phyloP scores from a whole-genome alignment of 768 basidiomycete species.

The Xerocomus potaroensis region DNA sequence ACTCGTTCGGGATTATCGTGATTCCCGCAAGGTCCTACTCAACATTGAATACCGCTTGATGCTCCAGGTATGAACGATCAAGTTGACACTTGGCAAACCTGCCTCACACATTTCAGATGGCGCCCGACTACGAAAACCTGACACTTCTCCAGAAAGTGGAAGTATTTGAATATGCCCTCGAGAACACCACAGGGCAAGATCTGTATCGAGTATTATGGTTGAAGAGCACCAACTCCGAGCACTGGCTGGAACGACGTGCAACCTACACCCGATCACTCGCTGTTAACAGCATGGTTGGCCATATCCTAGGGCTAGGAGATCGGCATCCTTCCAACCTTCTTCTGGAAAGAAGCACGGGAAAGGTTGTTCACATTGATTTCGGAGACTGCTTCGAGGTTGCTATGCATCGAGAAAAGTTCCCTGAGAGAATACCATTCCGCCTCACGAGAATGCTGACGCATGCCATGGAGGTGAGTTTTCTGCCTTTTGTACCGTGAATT shows the following conservation, averaged over 20 bases:
- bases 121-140: slow-evolving; percentile 95
- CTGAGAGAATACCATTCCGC: slow-evolving; percentile 97
- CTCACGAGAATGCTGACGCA: slow-evolving; percentile 97
- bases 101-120: slow-evolving; percentile 63
- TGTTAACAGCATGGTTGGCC: slow-evolving; percentile 97
- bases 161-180: slow-evolving; percentile 97
- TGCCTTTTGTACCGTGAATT: background rate
- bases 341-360: slow-evolving; percentile 86
- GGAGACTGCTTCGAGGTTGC: slow-evolving; percentile 99
- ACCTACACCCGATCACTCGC: slow-evolving; percentile 95
- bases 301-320: slow-evolving; percentile 96
- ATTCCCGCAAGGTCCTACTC: slow-evolving; percentile 91
- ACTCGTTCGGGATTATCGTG: slow-evolving; percentile 92
- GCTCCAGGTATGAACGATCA: slow-evolving; percentile 79
- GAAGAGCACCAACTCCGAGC: slow-evolving; percentile 91
- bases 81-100: slow-evolving; percentile 28
- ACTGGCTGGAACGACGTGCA: slow-evolving; percentile 95
- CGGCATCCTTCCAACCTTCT: slow-evolving; percentile 95
- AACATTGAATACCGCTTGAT: slow-evolving; percentile 99
- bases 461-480: slow-evolving; percentile 85
- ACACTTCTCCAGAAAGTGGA: slow-evolving; percentile 96
- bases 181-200: slow-evolving; percentile 98
- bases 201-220: slow-evolving; percentile 96
- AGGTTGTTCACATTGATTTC: slow-evolving; percentile 95
- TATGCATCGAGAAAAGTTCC: slow-evolving; percentile 98